Evolutionary conservation across 352 stramenopile species (phyloP), one percentile per base, ranked within the genome.

Genomic region (Phytophthora sp.): DNA sequence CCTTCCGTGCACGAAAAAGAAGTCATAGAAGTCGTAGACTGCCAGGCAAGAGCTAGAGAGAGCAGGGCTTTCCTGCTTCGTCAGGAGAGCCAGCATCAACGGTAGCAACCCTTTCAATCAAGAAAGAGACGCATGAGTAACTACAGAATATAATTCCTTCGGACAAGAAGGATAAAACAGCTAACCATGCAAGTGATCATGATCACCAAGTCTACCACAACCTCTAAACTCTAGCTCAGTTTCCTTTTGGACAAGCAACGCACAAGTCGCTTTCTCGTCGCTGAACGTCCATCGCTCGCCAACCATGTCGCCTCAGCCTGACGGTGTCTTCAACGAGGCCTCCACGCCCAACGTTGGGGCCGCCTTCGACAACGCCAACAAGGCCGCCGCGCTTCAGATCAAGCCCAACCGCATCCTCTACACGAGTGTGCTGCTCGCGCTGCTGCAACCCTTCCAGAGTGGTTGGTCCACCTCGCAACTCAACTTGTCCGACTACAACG

Each of bases 401-500:
- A 76, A 62, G 37, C 73, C 76, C 30, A 77, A 59, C 10, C 48
- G 51, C 17, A 66, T 81, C 37, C 67, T 88, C 24, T 89, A 90
- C 62, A 54, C 63, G 10, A 81, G 71, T 46, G 51, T 77, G 5
- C 42, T 69, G 9, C 38, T 83, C 11, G 75, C 67, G 13, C 52
- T 79, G 15, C 57, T 84, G 42, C 63, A 83, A 34, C 62, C 72
- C 11, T 74, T 83, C 49, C 79, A 91, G 52, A 78, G 74, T 54
- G 78, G 78, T 30, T 90, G 76, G 79, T 70, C 71, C 27, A 66
- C 79, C 26, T 80, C 76, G 4, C 82, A 89, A 39, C 57, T 88
- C 64, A 91, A 91, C 67, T 66, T 86, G 24, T 82, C 70, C n/a
- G 56, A 66, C 9, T 89, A 85, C 63, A 72, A 85, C 52, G 60